Conservation (phyloP, 768 basidiomycete species). For the Pulveroboletus sp. region DNA sequence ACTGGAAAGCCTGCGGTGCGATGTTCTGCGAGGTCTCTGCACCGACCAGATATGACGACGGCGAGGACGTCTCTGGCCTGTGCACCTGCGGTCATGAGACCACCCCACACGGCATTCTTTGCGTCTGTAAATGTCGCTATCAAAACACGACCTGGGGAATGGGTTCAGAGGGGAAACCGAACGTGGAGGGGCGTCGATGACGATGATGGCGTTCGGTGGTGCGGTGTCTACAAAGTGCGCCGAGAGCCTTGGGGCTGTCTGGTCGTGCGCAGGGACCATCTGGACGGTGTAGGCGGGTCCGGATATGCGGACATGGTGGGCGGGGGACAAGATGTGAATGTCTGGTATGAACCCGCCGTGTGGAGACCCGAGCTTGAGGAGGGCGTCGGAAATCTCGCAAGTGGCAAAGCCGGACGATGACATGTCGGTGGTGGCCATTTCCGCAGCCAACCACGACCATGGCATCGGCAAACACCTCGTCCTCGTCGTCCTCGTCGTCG, state of each 20-base stretch:
- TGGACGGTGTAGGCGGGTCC: slow-evolving; percentile 87
- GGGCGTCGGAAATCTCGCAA: slow-evolving; percentile 87
- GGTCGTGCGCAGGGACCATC: slow-evolving; percentile 66
- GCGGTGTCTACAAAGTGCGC: slow-evolving; percentile 84
- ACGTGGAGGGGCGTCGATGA: slow-evolving; percentile 78
- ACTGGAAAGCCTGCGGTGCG: slow-evolving; percentile 70
- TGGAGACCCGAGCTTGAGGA: slow-evolving; percentile 70
- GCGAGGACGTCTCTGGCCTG: slow-evolving; percentile 66
- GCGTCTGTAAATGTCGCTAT: slow-evolving; percentile 42
- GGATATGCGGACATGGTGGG: slow-evolving; percentile 46
- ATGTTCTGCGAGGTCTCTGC: slow-evolving; percentile 82
- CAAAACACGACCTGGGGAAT: background rate
- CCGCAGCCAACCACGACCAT: slow-evolving; percentile 9
- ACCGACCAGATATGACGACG: slow-evolving; percentile 81
- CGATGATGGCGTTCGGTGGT: slow-evolving; percentile 59
- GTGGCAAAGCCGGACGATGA: slow-evolving; percentile 47
- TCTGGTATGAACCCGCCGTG: slow-evolving; percentile 84
- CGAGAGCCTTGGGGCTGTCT: slow-evolving; percentile 56
- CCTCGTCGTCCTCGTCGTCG: slow-evolving; percentile 8
- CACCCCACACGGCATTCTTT: slow-evolving; percentile 89
- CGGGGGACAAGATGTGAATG: slow-evolving; percentile 49
- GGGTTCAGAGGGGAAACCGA: slow-evolving; percentile 24
- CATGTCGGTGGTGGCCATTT: slow-evolving; percentile 15
- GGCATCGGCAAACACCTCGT: slow-evolving; percentile 11
- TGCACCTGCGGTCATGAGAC: slow-evolving; percentile 87